phyloP scores from a whole-genome alignment of 176 grass and related monocot species.

The Cocos nucifera region DNA sequence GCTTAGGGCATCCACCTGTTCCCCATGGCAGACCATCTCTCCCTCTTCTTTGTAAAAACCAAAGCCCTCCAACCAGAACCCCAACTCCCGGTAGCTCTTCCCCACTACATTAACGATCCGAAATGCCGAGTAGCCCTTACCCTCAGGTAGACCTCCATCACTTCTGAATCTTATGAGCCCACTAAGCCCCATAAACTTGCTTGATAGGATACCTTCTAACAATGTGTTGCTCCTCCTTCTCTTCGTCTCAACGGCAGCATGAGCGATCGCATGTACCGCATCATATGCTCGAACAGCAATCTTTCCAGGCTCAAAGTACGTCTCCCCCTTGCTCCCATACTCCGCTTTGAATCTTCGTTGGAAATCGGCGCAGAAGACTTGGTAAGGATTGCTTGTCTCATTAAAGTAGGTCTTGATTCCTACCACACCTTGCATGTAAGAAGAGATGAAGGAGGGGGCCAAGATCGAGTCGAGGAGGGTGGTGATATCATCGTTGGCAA shows the following conservation, averaged over 20 bases:
- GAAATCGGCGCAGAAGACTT: not conserved
- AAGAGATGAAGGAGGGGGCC: not conserved
- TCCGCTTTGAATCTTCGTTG: not conserved
- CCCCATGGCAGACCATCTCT: not conserved
- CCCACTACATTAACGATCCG: slow-evolving; percentile 20
- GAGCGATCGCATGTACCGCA: slow-evolving; percentile 3
- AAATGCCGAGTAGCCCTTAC: not conserved
- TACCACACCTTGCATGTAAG: not conserved
- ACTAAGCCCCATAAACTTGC: slow-evolving; percentile 16
- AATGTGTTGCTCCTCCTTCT: not conserved
- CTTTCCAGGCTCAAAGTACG: not conserved
- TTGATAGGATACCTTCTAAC: not conserved
- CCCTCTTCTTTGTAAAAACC: slow-evolving; percentile 13
- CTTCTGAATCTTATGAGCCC: not conserved
- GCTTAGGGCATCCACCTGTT: not conserved
- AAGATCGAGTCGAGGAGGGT: not conserved
- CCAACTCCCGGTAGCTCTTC: slow-evolving; percentile 4
- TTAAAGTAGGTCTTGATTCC: not conserved
- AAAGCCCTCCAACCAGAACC: slow-evolving; percentile 19
- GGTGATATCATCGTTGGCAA: not conserved
- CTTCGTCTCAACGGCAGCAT: not conserved
- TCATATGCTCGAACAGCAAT: slow-evolving; percentile 29
- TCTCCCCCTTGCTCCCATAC: not conserved
- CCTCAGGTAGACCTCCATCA: not conserved
- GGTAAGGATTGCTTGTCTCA: not conserved